These are phyloP conservation scores for Penicillium janthinellum DNA, from an alignment of 2,329 filamentous ascomycete species.

Conservation along the genomic window DNA sequence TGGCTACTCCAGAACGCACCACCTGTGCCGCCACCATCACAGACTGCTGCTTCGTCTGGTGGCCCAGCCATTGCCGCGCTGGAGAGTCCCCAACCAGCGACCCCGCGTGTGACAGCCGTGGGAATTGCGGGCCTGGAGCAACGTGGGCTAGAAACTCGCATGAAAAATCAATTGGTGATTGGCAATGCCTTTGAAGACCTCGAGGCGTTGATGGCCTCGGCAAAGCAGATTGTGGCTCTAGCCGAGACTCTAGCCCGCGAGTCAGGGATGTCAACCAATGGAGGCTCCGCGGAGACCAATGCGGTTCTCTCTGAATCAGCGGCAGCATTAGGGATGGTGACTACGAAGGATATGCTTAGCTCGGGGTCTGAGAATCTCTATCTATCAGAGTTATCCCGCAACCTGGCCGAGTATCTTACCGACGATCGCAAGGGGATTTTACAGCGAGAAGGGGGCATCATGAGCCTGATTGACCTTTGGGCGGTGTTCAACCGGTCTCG, in stretches of 20 bases:
- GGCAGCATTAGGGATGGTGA: constrained; percentile 82
- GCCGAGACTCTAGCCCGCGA: constrained; percentile 84
- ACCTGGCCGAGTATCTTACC: constrained; percentile 84
- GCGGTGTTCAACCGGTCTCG: constrained; percentile 91
- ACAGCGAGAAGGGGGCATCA: constrained; percentile 79
- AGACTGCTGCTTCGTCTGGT: constrained; percentile 33
- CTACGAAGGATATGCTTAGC: constrained; percentile 89
- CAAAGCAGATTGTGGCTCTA: constrained; percentile 91
- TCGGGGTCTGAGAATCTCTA: constrained; percentile 83
- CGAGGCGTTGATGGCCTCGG: constrained; percentile 94
- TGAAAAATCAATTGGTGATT: constrained; percentile 91
- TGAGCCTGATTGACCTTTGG: constrained; percentile 89
- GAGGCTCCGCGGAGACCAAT: constrained; percentile 68
- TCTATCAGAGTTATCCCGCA: constrained; percentile 80
- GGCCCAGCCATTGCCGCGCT: constrained; percentile 28
- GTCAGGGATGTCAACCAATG: constrained; percentile 57
- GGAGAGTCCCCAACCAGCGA: constrained; percentile 27
- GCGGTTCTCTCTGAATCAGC: constrained; percentile 78
- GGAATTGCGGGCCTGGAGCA: constrained; percentile 93
- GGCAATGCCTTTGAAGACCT: constrained; percentile 94
- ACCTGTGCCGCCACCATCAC: constrained; percentile 69
- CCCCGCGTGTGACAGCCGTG: constrained; percentile 60
- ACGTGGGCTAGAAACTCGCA: constrained; percentile 77
- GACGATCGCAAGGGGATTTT: constrained; percentile 80
- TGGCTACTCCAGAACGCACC: constrained; percentile 92